Base-by-base conservation (phyloP, 352 stramenopile species). In the Pythium apleroticum region DNA sequence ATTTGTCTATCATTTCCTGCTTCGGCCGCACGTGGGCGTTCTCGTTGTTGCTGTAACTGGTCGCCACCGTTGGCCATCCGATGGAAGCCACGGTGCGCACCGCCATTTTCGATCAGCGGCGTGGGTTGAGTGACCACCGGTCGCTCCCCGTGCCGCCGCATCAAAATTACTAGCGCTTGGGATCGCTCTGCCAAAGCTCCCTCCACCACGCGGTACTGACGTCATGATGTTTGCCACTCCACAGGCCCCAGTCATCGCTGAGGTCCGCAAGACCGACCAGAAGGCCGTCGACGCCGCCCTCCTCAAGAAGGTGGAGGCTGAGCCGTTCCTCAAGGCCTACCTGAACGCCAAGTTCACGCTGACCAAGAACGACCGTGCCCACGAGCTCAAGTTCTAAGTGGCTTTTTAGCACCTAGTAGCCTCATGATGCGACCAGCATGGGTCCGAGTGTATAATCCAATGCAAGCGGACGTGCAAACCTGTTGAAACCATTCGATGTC, bases 301-400 rank as follows among this genome's bases (percentile, higher is more conserved):
- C 58, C 60, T 92, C 55, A 95, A 95, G 81, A 87, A 89, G 72
- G 72, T 96, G 48, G 87, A 91, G 59, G 81, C 80, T 41, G 89
- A 94, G 66, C 82, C 88, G 49, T 96, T 99, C 86, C 86, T 99
- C 71, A 98, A 99, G 83, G 92, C 88, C 56, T 99, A 99, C 93
- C 78, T 99, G 69, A 97, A 98, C 70, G 95, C 95, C 52, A 98
- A 97, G 75, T 99, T 99, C 86, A 96, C 92, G 68, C 81, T 99
- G 56, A 97, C 81, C 68, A 99, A 98, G 76, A 96, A 93, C 76
- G 97, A 99, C 79, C 95, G 93, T 65, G 97, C 94, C 46, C 98
- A 99, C 88, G 94, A 98, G 65, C 97, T 99, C 84, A 96, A 98
- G 78, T 99, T 99, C 81, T 99, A 99, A 89, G 75, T 66, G 65